Evolutionary conservation across 2,329 filamentous ascomycete genomes (phyloP).

Genomic region (Sporothrix dimorphospora): DNA sequence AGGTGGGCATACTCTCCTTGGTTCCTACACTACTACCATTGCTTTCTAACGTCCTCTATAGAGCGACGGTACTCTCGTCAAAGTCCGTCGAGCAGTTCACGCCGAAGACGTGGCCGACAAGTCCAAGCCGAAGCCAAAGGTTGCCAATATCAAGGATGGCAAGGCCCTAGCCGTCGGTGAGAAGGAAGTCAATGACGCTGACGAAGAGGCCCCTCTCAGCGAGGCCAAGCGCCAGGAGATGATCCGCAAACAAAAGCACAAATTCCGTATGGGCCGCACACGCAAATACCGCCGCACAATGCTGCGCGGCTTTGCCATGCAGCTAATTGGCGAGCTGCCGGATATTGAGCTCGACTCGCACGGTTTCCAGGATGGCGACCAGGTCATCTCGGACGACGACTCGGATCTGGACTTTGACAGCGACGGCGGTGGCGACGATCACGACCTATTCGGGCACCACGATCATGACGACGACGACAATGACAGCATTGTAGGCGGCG

Average conservation of each 20-base stretch:
- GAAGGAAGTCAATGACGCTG: not conserved
- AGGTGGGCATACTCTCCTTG: not conserved
- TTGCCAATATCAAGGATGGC: not conserved
- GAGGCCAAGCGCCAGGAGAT: not conserved
- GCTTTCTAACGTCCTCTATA: not conserved
- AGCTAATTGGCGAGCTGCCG: constrained; percentile 13
- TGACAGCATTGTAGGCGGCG: not conserved
- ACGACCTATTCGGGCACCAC: not conserved
- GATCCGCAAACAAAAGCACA: not conserved
- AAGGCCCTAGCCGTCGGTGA: not conserved
- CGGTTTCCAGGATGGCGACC: constrained; percentile 8
- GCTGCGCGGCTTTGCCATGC: constrained; percentile 7
- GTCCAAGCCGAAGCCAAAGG: not conserved
- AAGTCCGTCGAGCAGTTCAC: not conserved
- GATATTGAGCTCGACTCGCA: constrained; percentile 13
- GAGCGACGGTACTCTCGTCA: not conserved
- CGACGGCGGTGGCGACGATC: not conserved
- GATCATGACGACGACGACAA: not conserved
- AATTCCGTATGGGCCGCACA: not conserved
- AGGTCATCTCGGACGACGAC: constrained; percentile 15
- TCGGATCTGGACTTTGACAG: constrained; percentile 18
- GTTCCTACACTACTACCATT: not conserved
- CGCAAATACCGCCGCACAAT: not conserved
- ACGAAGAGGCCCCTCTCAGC: not conserved
- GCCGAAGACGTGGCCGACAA: not conserved